Evolutionary conservation across 805 yeast species (phyloP), one percentile per base, ranked within the genome.

Genomic region (Lachancea quebecensis): DNA sequence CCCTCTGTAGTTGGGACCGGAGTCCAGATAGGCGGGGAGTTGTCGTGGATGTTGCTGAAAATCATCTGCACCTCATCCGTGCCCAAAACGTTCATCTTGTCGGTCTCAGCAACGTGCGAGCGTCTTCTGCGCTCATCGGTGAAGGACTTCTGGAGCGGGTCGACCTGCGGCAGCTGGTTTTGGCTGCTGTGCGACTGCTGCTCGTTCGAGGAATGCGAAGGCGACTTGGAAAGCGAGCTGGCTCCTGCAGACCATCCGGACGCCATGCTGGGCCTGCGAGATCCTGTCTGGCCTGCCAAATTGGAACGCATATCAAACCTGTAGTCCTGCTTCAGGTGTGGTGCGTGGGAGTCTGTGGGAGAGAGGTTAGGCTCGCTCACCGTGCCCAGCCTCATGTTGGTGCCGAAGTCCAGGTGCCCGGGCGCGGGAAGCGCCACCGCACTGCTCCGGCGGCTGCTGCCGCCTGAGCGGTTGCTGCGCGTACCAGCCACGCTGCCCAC

Each of bases 1-100:
- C 79, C 82, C 42, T 71, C 73, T 10, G 70, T 68, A 3, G 52
- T 74, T n/a, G 75, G 64, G 39, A 75, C 72, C 0, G 88, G 84
- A 0, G 80, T 60, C 90, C 91, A 84, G 12, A 75, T 60, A 0
- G 78, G 76, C 2, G 64, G 62, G 10, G 57, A 55, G 2, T 65
- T 54, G 2, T 60, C 55, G 17, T 66, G 66, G 14, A 64, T 49
- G 32, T 69, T 63, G 43, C 57, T 61, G 44, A 67, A 59, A 29
- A 67, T 59, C 50, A 65, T 60, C 46, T 69, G 70, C 2, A 64
- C 67, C 43, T 67, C 72, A 43, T 64, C 66, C 2, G 67, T 47
- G 4, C 65, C 52, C n/a, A 67, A 58, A 15, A 67, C 50, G 15
- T 56, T 63, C 33, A 62, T 48, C 15, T 53, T 50, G 53, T 51